phyloP scores from a whole-genome alignment of 2,329 filamentous ascomycete genomes.

The Sphaerulina musiva region DNA sequence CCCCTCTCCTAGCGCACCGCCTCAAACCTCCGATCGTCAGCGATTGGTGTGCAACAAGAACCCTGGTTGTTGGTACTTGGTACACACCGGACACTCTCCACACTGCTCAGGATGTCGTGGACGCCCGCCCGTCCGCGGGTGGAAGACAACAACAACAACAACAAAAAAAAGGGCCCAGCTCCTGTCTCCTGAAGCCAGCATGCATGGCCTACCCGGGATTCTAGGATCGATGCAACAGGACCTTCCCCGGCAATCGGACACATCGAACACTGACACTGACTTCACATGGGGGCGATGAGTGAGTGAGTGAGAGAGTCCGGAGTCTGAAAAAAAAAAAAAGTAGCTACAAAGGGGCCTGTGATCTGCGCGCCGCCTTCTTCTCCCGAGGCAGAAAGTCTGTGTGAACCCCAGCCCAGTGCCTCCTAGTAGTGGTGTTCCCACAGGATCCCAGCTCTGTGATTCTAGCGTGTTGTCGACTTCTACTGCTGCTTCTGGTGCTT shows the following conservation, averaged over 20 bases:
- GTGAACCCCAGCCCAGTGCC: background rate
- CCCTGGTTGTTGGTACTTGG: background rate
- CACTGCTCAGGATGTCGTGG: background rate
- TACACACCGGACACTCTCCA: no score
- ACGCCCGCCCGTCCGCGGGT: background rate
- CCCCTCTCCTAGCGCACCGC: background rate
- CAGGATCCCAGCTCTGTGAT: no score
- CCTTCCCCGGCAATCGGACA: background rate
- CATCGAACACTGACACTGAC: background rate
- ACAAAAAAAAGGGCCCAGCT: background rate
- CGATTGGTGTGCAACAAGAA: conserved; percentile 2
- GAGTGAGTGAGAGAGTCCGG: background rate
- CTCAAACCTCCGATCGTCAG: conserved; percentile 1
- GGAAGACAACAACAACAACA: no score
- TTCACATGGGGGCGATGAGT: background rate
- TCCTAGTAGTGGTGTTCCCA: no score
- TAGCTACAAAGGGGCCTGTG: background rate
- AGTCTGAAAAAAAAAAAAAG: background rate
- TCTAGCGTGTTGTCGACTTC: background rate
- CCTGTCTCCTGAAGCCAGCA: conserved; percentile 3
- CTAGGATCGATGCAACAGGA: background rate
- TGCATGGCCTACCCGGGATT: background rate
- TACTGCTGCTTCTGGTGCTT: background rate
- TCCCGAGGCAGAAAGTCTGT: background rate
- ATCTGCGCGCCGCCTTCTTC: background rate